Conservation (phyloP, 139 green algal genomes). For the Picochlorum sp. region DNA sequence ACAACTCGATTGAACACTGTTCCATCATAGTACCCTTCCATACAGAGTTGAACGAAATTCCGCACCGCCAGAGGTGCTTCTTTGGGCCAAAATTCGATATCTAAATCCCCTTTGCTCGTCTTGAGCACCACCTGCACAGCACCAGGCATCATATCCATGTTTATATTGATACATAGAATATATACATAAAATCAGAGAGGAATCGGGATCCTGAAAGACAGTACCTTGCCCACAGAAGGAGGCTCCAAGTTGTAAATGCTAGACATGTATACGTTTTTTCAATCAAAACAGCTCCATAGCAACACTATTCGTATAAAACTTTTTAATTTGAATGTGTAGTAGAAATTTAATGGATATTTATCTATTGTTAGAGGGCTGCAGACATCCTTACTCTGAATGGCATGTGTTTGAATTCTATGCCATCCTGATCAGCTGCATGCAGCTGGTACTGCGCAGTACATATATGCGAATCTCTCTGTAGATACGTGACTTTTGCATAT, state of each 20-base stretch:
- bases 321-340: no score
- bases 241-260: constrained; percentile 85
- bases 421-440: no score
- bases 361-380: no score
- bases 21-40: constrained; percentile 91
- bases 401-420: no score
- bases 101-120: constrained; percentile 82
- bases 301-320: neutral
- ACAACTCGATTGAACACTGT: constrained; percentile 86
- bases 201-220: neutral
- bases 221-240: constrained; percentile 88
- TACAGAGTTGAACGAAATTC: constrained; percentile 95
- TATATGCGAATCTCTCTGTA: no score
- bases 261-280: constrained; percentile 40
- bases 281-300: neutral
- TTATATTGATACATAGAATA: no score
- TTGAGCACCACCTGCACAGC: constrained; percentile 70
- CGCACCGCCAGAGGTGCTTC: constrained; percentile 82
- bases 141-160: no score
- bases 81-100: constrained; percentile 95
- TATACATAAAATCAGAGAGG: neutral
- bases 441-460: no score
- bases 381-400: no score
- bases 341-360: no score
- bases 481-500: no score